Conservation (phyloP, 2,329 filamentous ascomycete genomes). For the Ophiostoma montium region DNA sequence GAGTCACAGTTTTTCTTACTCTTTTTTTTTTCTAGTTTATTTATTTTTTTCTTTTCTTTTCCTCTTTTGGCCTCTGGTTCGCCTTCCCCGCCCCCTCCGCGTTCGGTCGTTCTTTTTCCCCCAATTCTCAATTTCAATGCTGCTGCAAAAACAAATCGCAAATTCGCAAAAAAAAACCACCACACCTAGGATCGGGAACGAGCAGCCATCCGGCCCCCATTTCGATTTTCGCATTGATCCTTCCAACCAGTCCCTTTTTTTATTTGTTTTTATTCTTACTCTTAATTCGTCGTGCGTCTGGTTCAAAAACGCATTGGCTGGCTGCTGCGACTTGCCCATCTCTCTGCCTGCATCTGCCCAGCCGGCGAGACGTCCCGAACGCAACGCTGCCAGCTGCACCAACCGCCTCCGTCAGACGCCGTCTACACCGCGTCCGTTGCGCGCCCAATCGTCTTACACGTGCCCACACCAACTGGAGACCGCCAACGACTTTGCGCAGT, state of each 20-base stretch:
- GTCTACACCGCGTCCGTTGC: neutral
- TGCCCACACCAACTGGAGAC: neutral
- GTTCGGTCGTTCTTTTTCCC: slow-evolving; percentile 11
- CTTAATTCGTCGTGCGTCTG: neutral
- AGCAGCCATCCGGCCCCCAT: slow-evolving; percentile 3
- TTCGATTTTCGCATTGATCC: neutral
- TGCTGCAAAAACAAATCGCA: slow-evolving; percentile 9
- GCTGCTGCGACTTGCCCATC: too few species aligned
- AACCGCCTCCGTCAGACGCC: neutral
- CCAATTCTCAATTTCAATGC: slow-evolving; percentile 10
- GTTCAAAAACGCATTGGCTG: too few species aligned
- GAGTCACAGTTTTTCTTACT: slow-evolving; percentile 1
- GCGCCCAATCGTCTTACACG: neutral
- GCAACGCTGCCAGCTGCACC: neutral
- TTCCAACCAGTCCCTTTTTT: neutral
- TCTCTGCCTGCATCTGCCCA: neutral
- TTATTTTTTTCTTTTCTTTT: neutral
- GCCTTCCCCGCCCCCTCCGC: slow-evolving; percentile 15
- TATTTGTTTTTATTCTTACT: neutral
- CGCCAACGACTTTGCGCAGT: neutral
- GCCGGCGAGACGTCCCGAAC: neutral
- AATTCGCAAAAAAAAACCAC: too few species aligned
- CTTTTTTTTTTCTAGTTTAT: neutral
- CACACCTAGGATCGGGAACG: slow-evolving; percentile 9
- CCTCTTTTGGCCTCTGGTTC: neutral